phyloP scores from a whole-genome alignment of 306 rosid genomes.

The Ceratonia siliqua region DNA sequence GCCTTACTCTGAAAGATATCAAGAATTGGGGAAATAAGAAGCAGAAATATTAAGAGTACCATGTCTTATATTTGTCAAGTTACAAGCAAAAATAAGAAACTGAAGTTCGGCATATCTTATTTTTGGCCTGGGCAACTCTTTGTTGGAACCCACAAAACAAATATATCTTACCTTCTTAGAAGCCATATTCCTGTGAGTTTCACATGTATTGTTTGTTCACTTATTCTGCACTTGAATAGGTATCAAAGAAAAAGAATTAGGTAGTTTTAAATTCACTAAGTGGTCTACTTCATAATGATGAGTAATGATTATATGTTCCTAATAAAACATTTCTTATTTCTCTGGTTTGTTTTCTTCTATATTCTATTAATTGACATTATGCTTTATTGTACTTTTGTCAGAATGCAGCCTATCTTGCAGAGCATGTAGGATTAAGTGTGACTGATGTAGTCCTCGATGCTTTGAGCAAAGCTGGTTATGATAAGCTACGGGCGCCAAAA shows the following conservation, averaged over 20 bases:
- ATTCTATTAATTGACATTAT: slow-evolving; percentile 7
- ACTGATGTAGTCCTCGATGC: slow-evolving; percentile 52
- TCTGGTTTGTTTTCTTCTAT: background rate
- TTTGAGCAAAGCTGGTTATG: slow-evolving; percentile 65
- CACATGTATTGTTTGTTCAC: background rate
- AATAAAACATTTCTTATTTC: background rate
- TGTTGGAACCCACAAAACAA: background rate
- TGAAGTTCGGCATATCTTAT: background rate
- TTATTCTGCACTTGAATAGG: background rate
- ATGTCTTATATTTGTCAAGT: background rate
- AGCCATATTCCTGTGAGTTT: slow-evolving; percentile 2
- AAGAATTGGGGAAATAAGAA: background rate
- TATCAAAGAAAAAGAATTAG: background rate
- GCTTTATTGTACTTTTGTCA: slow-evolving; percentile 41
- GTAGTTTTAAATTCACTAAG: background rate
- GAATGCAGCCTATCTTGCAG: slow-evolving; percentile 79
- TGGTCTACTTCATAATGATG: background rate
- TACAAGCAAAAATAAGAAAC: background rate
- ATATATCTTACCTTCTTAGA: slow-evolving; percentile 1
- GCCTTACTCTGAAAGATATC: background rate
- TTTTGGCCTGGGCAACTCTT: background rate
- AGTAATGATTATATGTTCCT: background rate
- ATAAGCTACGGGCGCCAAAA: slow-evolving; percentile 43
- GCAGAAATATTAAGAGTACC: background rate
- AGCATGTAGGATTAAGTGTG: slow-evolving; percentile 47